Base-by-base conservation (phyloP, 495 filamentous ascomycete genomes). In the Aspergillus egyptiacus region DNA sequence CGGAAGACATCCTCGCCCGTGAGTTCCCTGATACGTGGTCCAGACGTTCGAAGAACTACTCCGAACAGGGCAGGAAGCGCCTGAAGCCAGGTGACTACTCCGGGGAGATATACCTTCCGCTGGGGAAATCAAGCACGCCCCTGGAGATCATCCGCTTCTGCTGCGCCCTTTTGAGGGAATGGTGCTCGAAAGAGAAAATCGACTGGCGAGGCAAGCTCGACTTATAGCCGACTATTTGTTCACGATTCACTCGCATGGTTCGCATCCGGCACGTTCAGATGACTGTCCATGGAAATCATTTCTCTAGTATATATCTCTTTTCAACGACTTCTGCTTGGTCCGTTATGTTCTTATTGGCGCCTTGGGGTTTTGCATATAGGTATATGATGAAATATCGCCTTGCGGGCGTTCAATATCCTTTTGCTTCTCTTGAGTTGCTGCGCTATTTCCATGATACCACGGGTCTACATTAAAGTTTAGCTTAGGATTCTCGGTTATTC, bases 11-110 rank as follows among this genome's bases (percentile, higher is more conserved):
- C 13, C 60, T 78, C 14, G 44, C 54, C 17, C 54, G 58, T 20
- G 66, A 72, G 30, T 78, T 75, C 38, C 75, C 74, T 5, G 49
- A 43, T 7, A 77, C 72, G 11, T 78, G 75, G 75, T 65, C 67
- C 19, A 63, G 56, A 9, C 63, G 67, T 15, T 67, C 68, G 2
- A 61, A 55, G 44, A 63, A 62, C 40, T 64, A 62, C 49, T 62
- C 59, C 2, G 59, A 73, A 38, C 58, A 65, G 53, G 71, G 71
- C n/a, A 68, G 50, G 19, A 48, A 55, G 19, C 54, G 56, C 7
- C 45, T 71, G 5, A 61, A 57, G 40, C 51, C 65, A 32, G 70
- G 67, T 2, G 65, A 73, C 10, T 78, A 76, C 53, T 56, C 61
- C 11, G 68, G 66, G 11, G 60, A 59, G 7, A 76, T 65, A 47